Conservation (phyloP, 495 filamentous ascomycete species). For the Pyrenula massariospora region DNA sequence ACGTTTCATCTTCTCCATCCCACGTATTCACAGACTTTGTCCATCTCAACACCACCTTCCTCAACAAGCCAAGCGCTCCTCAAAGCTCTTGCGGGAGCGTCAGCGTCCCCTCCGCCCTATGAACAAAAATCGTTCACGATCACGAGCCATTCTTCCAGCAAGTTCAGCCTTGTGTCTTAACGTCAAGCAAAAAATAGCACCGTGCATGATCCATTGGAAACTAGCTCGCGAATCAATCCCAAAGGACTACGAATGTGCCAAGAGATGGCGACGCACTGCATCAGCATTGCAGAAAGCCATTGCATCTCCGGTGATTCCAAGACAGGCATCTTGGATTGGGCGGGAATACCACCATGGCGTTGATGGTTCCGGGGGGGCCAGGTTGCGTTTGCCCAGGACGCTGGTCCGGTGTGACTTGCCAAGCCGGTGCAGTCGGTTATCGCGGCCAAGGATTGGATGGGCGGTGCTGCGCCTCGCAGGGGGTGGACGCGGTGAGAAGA, state of each 20-base stretch:
- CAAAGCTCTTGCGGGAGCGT: neutral
- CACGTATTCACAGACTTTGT: neutral
- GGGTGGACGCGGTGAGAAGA: too few relatives aligned
- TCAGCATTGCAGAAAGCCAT: neutral
- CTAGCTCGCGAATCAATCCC: neutral
- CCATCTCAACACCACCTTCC: neutral
- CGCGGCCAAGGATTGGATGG: too few relatives aligned
- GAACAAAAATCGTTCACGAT: neutral
- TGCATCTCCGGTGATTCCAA: neutral
- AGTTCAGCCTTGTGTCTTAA: neutral
- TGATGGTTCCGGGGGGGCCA: neutral
- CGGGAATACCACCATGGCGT: neutral
- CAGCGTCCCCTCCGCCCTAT: neutral
- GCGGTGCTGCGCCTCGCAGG: neutral
- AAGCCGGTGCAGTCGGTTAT: neutral
- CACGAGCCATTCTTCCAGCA: neutral
- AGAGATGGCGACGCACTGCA: neutral
- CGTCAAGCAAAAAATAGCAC: neutral
- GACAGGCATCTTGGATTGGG: neutral
- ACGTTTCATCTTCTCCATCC: neutral
- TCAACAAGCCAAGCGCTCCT: neutral
- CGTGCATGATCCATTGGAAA: neutral
- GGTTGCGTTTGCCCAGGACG: neutral
- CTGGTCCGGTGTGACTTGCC: neutral
- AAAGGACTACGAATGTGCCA: neutral